Evolutionary conservation across 176 grass and related monocot species (phyloP), one percentile per base, ranked within the genome.

Genomic region (Hyparrhenia diplandra): DNA sequence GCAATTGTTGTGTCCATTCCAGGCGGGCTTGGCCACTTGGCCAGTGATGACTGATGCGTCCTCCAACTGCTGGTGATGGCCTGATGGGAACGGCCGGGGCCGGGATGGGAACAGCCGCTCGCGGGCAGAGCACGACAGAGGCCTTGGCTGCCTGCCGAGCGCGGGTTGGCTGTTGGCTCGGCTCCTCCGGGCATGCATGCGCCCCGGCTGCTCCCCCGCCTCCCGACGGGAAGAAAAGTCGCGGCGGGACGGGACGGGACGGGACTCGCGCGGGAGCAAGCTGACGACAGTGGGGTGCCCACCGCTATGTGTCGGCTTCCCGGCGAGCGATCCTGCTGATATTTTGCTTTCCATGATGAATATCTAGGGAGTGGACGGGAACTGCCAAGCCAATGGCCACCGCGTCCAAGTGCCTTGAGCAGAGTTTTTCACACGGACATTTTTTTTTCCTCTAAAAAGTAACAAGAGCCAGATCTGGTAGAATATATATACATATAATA

Each of bases 241-340:
- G 60, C 28, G 4, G 42, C 13, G 45, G 18, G 47, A 51, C 17
- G 76, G 17, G 60, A n/a, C n/a, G n/a, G n/a, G n/a, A 65, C 23
- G 14, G 34, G 43, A 16, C 43, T 46, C 45, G 45, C 45, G 14
- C 14, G 14, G 45, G 45, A 49, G n/a, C n/a, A 58, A 24, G 65
- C 63, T 31, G 77, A 67, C 30, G 9, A 23, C 1, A 13, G 69
- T 30, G 18, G 10, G 41, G 49, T 32, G 46, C 69, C 20, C 32
- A 13, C 60, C 60, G 47, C 17, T 10, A 9, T 28, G n/a, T 86
- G 84, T 86, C 61, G 62, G 20, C 49, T 80, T 69, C 66, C 41
- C 52, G 51, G 69, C 71, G 69, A 20, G 46, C 63, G 27, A 25
- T 16, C 67, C 55, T 20, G 32, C 40, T 35, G 57, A 65, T 78